Conservation (phyloP, 2,329 filamentous ascomycete species). For the Huntiella bhutanensis region DNA sequence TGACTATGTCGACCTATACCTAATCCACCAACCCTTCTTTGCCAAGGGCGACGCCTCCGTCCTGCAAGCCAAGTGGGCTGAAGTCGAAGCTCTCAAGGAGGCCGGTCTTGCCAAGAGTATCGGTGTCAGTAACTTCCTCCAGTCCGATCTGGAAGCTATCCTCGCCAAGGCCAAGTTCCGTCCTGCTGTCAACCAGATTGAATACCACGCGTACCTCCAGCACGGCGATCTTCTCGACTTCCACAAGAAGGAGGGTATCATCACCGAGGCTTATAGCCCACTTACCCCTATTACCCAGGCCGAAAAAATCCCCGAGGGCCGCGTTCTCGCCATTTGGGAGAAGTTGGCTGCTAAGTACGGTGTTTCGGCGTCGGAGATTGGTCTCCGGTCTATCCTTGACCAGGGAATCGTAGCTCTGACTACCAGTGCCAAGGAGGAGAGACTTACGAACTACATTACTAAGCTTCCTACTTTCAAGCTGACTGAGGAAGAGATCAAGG, state of each 20-base stretch:
- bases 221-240: constrained; percentile 40
- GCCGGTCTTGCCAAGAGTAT: constrained; percentile 49
- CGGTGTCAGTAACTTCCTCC: constrained; percentile 58
- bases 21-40: constrained; percentile 40
- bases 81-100: constrained; percentile 45
- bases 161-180: constrained; percentile 38
- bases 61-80: constrained; percentile 40
- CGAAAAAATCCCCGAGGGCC: constrained; percentile 26
- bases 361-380: constrained; percentile 35
- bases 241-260: constrained; percentile 37
- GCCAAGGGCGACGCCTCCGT: constrained; percentile 19
- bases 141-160: constrained; percentile 34
- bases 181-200: constrained; percentile 64
- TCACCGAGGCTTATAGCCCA: constrained; percentile 34
- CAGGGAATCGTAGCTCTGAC: constrained; percentile 39
- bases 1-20: constrained; percentile 55
- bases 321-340: constrained; percentile 32
- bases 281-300: constrained; percentile 28
- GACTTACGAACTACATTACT: constrained; percentile 36
- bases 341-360: constrained; percentile 37
- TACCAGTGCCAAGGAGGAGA: constrained; percentile 37
- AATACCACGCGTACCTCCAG: constrained; percentile 60
- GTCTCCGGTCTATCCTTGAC: constrained; percentile 41
- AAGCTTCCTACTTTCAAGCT: constrained; percentile 36
- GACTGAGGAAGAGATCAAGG: constrained; percentile 36